Evolutionary conservation across 257 asterid genomes (phyloP).

Genomic region (Solanum sitiens): DNA sequence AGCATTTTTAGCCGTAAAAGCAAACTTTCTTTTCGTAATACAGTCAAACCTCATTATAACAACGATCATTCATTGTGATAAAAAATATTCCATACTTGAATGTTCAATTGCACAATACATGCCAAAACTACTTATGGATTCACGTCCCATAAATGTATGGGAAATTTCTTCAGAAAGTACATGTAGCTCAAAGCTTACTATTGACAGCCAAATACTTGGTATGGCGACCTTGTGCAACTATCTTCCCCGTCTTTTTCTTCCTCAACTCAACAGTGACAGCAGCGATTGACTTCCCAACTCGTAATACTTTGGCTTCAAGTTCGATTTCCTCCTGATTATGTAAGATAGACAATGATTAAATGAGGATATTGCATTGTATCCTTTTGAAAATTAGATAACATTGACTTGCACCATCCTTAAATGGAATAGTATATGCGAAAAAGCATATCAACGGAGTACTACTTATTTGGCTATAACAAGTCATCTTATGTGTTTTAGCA

Average conservation of each 20-base stretch:
- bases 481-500: neutral
- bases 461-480: neutral
- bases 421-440: neutral
- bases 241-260: constrained; percentile 46
- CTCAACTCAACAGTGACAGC: constrained; percentile 52
- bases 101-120: neutral
- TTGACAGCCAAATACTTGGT: constrained; percentile 40
- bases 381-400: neutral
- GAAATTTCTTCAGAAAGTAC: neutral
- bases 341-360: neutral
- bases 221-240: constrained; percentile 62
- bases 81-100: neutral
- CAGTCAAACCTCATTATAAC: neutral
- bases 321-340: constrained; percentile 54
- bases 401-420: neutral
- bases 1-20: neutral
- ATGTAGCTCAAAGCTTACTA: constrained; percentile 34
- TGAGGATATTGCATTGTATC: neutral
- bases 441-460: neutral
- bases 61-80: neutral
- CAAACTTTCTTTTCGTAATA: neutral
- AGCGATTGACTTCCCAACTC: constrained; percentile 51
- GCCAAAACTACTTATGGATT: neutral
- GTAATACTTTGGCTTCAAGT: constrained; percentile 49
- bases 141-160: neutral